phyloP scores from a whole-genome alignment of 805 yeast genomes.

The Candida parachauliodes region DNA sequence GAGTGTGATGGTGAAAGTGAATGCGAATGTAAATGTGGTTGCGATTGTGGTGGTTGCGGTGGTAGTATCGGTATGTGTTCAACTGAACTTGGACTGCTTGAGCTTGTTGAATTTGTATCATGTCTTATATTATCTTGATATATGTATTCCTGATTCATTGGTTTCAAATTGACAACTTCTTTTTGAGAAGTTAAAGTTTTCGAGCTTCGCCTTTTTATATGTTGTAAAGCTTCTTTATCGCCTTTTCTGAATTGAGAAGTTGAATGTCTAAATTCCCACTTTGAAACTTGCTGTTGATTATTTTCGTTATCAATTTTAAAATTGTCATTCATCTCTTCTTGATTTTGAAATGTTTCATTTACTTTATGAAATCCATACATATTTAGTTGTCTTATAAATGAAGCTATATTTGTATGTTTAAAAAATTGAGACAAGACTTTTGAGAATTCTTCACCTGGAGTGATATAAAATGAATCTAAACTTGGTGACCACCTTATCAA shows the following conservation, averaged over 20 bases:
- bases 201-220: constrained; percentile 73
- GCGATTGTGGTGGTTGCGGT: constrained; percentile 5
- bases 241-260: constrained; percentile 78
- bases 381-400: constrained; percentile 41
- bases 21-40: constrained; percentile 2
- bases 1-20: constrained; percentile 10
- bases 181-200: constrained; percentile 35
- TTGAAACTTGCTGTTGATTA: constrained; percentile 1
- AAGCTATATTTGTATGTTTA: constrained; percentile 43
- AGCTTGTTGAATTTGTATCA: not conserved
- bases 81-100: constrained; percentile 5
- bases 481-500: constrained; percentile 82
- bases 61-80: constrained; percentile 10
- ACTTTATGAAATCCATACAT: constrained; percentile 47
- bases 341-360: constrained; percentile 34
- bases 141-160: constrained; percentile 10
- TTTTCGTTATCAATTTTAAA: constrained; percentile 6
- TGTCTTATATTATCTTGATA: not conserved
- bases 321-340: too few species aligned
- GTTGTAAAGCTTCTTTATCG: constrained; percentile 65
- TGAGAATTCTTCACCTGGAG: constrained; percentile 84
- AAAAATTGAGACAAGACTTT: constrained; percentile 60
- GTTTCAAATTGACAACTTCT: constrained; percentile 35
- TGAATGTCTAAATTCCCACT: constrained; percentile 89
- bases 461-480: constrained; percentile 70